Evolutionary conservation across 257 asterid genomes (phyloP), one percentile per base, ranked within the genome.

Genomic region (Gentiana macrophylla): DNA sequence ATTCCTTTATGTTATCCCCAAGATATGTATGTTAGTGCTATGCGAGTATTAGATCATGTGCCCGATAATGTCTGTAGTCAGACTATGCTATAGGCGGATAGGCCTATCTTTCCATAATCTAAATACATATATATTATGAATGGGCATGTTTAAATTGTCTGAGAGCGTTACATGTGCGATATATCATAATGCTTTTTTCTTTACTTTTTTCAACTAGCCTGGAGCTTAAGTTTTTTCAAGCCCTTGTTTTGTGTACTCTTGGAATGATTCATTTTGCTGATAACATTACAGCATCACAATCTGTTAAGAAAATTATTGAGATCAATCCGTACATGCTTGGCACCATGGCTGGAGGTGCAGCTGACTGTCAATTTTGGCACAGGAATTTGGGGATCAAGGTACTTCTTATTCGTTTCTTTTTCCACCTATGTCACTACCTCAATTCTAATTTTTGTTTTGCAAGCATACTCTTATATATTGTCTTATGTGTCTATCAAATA

Each of bases 291-390:
- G 97, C 95, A 49, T 89, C 95, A 46, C 94, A 89, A 59, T 79
- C 95, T 61, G 95, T 85, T 56, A 89, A 84, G 84, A 89, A 86
- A 61, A 89, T 88, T 49, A 89, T 89, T 60, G 95, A 89, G 72
- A 89, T 89, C 57, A 86, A 83, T 50, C 95, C 92, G 1, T 81
- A 89, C 79, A 84, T 86, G 97, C 94, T 84, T 64, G 95, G 97
- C 35, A 89, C 97, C 57, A 86, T 86, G 97, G 97, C 94, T 70
- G 97, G 96, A 65, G 95, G 97, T 60, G 97, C 91, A 52, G 94
- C 95, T 38, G 95, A 86, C 72, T 86, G 95, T 77, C 95, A 84
- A 73, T 86, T 86, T 80, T 86, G 95, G 95, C 91, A 81, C 77
- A 79, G 91, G 56, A 86, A 86, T 72, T 67, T 86, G 58, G 95